These are phyloP conservation scores for Talaromyces sp. DNA, from an alignment of 2,329 filamentous ascomycete species.

Conservation along the genomic window DNA sequence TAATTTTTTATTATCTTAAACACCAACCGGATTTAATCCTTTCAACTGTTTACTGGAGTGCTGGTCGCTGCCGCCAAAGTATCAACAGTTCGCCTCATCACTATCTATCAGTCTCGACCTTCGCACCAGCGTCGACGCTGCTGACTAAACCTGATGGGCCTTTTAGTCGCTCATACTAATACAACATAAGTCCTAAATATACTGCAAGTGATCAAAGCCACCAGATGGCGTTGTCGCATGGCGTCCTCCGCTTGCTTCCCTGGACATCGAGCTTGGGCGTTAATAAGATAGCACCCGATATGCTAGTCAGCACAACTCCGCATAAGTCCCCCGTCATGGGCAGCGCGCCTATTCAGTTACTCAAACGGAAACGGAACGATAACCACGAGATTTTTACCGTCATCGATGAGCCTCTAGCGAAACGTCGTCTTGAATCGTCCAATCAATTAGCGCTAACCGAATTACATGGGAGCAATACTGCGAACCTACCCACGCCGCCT, in stretches of 20 bases:
- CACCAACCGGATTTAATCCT: constrained; percentile 1
- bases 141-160: constrained; percentile 13
- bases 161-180: neutral
- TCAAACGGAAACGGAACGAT: constrained; percentile 56
- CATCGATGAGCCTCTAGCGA: constrained; percentile 27
- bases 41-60: constrained; percentile 3
- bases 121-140: constrained; percentile 3
- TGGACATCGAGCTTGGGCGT: constrained; percentile 44
- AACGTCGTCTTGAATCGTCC: constrained; percentile 28
- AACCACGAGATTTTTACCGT: constrained; percentile 20
- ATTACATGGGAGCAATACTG: constrained; percentile 1
- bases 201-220: too few species aligned
- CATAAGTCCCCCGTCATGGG: constrained; percentile 28
- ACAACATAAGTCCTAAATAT: neutral
- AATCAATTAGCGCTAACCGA: constrained; percentile 18
- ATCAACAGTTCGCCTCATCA: neutral
- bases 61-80: constrained; percentile 4
- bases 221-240: constrained; percentile 33
- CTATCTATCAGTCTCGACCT: neutral
- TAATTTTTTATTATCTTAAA: neutral
- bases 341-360: constrained; percentile 36
- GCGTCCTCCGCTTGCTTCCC: constrained; percentile 47
- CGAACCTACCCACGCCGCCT: neutral
- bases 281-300: constrained; percentile 42
- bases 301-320: constrained; percentile 36